Evolutionary conservation across 2,329 filamentous ascomycete genomes (phyloP).

Genomic region (Aureobasidium lini): DNA sequence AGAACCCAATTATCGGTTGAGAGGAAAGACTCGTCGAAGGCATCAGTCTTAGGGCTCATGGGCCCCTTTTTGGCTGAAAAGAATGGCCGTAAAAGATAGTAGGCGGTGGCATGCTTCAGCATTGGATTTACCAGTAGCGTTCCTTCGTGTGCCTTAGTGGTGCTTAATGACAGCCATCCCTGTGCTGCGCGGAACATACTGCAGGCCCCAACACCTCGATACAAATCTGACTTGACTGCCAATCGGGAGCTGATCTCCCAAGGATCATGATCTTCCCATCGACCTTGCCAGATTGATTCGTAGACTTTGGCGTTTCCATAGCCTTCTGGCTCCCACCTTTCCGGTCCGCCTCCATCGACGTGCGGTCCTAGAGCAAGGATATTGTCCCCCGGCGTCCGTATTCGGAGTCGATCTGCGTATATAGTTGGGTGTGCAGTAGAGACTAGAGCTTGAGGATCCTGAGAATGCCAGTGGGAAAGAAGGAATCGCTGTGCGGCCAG

Average conservation of each 20-base stretch:
- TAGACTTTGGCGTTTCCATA: conserved; percentile 61
- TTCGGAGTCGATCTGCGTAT: conserved; percentile 42
- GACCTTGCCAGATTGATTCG: conserved; percentile 60
- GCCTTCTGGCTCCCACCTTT: conserved; percentile 50
- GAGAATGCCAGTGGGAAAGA: conserved; percentile 42
- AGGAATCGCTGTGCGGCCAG: conserved; percentile 40
- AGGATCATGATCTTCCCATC: conserved; percentile 74
- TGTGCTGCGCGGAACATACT: conserved; percentile 83
- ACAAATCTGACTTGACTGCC: conserved; percentile 61
- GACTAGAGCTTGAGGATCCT: conserved; percentile 33
- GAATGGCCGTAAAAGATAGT: conserved; percentile 75
- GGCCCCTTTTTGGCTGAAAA: conserved; percentile 52
- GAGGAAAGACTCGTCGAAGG: conserved; percentile 31
- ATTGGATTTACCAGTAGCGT: conserved; percentile 77
- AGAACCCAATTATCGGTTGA: conserved; percentile 56
- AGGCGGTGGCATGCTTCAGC: conserved; percentile 66
- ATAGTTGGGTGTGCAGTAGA: conserved; percentile 38
- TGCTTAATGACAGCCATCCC: conserved; percentile 77
- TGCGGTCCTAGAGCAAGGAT: conserved; percentile 49
- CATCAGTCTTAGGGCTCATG: conserved; percentile 26
- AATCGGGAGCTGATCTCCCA: conserved; percentile 70
- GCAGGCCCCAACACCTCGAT: conserved; percentile 73
- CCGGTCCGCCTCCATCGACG: conserved; percentile 41
- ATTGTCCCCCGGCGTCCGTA: conserved; percentile 48
- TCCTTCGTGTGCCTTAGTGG: conserved; percentile 63